Percentiles rank a stretch among this genome's conserved stretches.
Evolutionary conservation across 1,284 basidiomycete species (phyloP).

Genomic region (Sparassis latifolia): DNA sequence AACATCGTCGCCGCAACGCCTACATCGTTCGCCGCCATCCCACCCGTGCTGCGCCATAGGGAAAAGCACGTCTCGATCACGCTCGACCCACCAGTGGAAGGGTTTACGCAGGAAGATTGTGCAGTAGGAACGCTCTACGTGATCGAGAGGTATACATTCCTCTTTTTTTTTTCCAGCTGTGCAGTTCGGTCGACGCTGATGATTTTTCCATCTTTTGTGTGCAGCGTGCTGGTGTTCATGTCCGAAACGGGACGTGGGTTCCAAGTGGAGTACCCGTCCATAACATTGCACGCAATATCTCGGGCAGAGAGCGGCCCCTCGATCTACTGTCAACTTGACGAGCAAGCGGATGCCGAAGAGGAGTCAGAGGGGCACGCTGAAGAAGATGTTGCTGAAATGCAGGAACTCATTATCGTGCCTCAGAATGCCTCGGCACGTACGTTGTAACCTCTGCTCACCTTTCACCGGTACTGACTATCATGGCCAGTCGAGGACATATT

Average conservation of each 20-base stretch:
- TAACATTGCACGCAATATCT: constrained; percentile 86
- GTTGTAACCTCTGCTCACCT: constrained; percentile 4
- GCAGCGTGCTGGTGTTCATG: constrained; percentile 74
- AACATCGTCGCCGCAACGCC: constrained; percentile 70
- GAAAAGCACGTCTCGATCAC: constrained; percentile 61
- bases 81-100: constrained; percentile 62
- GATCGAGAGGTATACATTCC: constrained; percentile 63
- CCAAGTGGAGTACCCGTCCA: constrained; percentile 75
- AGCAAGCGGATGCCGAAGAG: constrained; percentile 32
- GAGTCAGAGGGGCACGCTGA: constrained; percentile 34
- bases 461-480: background rate
- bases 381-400: constrained; percentile 52
- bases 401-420: constrained; percentile 74
- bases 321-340: constrained; percentile 88
- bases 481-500: constrained; percentile 80
- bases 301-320: constrained; percentile 58
- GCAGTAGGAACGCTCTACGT: constrained; percentile 68
- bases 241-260: constrained; percentile 65
- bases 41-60: constrained; percentile 68
- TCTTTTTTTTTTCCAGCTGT: constrained; percentile 5
- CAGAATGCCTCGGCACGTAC: constrained; percentile 50
- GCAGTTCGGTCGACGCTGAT: constrained; percentile 1
- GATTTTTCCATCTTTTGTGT: background rate
- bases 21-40: constrained; percentile 73
- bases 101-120: constrained; percentile 43